These are phyloP conservation scores for Ophiocordyceps camponoti-rufipedis DNA, from an alignment of 2,329 filamentous ascomycete genomes.

Conservation along the genomic window DNA sequence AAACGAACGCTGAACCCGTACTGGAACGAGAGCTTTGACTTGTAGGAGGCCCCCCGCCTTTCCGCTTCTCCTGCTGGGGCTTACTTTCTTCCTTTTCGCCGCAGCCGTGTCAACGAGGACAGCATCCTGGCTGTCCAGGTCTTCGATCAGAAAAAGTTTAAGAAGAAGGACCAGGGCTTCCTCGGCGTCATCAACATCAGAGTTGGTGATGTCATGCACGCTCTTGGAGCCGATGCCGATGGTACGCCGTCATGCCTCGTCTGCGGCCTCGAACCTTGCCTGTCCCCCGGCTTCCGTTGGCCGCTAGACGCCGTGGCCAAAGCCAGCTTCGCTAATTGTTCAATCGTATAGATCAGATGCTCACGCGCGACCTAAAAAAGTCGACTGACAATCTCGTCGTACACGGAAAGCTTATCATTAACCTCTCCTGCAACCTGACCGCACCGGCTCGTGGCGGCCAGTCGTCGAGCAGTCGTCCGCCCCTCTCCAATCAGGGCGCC, in stretches of 20 bases:
- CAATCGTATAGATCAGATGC: slow-evolving; percentile 71
- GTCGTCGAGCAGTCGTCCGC: slow-evolving; percentile 26
- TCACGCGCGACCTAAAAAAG: slow-evolving; percentile 91
- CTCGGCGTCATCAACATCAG: slow-evolving; percentile 94
- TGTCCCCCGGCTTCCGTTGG: not conserved
- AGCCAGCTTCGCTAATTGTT: not conserved
- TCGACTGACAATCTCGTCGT: slow-evolving; percentile 96
- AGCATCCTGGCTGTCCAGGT: slow-evolving; percentile 96
- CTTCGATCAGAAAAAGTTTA: slow-evolving; percentile 99
- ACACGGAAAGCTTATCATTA: slow-evolving; percentile 93
- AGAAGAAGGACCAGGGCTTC: slow-evolving; percentile 99
- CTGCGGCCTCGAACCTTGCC: not conserved
- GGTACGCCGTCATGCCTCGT: slow-evolving; percentile 32
- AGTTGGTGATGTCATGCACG: slow-evolving; percentile 74
- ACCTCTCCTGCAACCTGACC: slow-evolving; percentile 77
- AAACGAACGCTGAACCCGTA: slow-evolving; percentile 98
- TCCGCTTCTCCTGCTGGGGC: not conserved
- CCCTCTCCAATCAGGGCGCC: slow-evolving; percentile 21
- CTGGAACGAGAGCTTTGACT: slow-evolving; percentile 98
- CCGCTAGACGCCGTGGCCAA: too few relatives aligned
- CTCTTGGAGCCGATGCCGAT: slow-evolving; percentile 75
- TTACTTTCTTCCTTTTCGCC: slow-evolving; percentile 2
- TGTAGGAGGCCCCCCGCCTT: slow-evolving; percentile 40
- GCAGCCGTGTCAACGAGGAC: slow-evolving; percentile 77
- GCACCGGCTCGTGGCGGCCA: slow-evolving; percentile 40